Evolutionary conservation across 108 stramenopile genomes (phyloP), one percentile per base, ranked within the genome.

Genomic region (Nitzschia inconspicua): DNA sequence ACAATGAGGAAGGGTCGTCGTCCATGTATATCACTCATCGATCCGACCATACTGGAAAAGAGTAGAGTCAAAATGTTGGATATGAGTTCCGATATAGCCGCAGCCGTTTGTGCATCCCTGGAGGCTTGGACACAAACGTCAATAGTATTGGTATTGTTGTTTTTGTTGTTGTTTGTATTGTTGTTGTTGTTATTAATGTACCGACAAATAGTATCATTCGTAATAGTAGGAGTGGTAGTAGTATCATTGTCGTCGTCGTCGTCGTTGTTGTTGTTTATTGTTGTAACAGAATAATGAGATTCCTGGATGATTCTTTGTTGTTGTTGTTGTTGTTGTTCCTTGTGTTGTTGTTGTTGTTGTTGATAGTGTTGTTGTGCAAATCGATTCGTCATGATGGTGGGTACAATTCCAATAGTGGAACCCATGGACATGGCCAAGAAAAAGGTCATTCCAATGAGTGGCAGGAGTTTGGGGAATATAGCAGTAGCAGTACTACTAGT

Each of bases 191-290:
- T 2, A 66, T 32, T 2, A 86, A 79, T 2, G 72, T 80, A 28
- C 75, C 64, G 68, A 72, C 58, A 50, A 85, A 84, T 4, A 86
- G 86, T 68, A 83, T 86, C 5, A 70, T 79, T 27, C 71, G 68
- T 25, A 82, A 85, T 14, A 48, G 49, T 54, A 82, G 53, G 73
- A 35, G 64, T 79, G 44, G 75, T 58, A 1, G 65, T 31, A 1
- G 91, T 80, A 1, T 73, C 85, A 27, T 78, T 65, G 63, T 75
- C 62, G 51, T 89, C 86, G 2, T 88, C 91, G 69, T 87, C 91
- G 7, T 74, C 79, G 24, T 66, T 69, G 11, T 84, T 88, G 16
- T 54, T 47, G 52, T 79, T 52, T 54, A 88, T 89, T 39, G 69
- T 84, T 11, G 55, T n/a, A n/a, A n/a, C n/a, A n/a, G n/a, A n/a